Evolutionary conservation across 345 rosid species (phyloP).

Genomic region (Populus tremula): DNA sequence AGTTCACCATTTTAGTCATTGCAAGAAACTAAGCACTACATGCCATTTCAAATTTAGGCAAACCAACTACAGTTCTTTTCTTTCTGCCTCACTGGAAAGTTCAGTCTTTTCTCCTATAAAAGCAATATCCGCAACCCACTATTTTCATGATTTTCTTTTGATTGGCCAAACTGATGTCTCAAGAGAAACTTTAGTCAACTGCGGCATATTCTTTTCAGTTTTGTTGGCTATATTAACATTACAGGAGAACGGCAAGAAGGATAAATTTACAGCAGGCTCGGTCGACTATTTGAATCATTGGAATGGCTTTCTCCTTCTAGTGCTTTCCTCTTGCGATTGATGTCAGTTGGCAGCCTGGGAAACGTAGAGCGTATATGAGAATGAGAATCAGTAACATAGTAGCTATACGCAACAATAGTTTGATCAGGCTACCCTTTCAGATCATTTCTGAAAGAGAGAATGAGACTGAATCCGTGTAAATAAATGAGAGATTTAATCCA

Average conservation of each 20-base stretch:
- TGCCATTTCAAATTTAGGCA: neutral
- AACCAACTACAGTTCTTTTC: conserved; percentile 1
- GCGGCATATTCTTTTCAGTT: conserved; percentile 17
- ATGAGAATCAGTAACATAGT: neutral
- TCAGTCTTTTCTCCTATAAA: conserved; percentile 1
- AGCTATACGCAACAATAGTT: neutral
- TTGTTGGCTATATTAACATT: conserved; percentile 18
- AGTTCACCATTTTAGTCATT: too few species aligned
- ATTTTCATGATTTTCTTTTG: neutral
- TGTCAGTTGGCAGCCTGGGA: conserved; percentile 59
- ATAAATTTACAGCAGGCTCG: conserved; percentile 26
- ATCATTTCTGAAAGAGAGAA: too few species aligned
- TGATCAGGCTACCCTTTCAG: neutral
- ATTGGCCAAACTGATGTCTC: conserved; percentile 2
- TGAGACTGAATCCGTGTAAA: neutral
- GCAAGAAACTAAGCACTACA: too few species aligned
- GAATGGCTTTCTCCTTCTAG: conserved; percentile 48
- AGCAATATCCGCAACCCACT: conserved; percentile 3
- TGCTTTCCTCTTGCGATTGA: conserved; percentile 48
- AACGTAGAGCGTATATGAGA: neutral
- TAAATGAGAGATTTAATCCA: neutral
- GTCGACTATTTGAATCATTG: conserved; percentile 41
- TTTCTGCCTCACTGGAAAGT: conserved; percentile 6
- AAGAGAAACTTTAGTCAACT: conserved; percentile 22
- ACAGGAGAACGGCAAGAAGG: conserved; percentile 7